Conservation (phyloP, 805 yeast species). For the Grigorovia transvaalensis region DNA sequence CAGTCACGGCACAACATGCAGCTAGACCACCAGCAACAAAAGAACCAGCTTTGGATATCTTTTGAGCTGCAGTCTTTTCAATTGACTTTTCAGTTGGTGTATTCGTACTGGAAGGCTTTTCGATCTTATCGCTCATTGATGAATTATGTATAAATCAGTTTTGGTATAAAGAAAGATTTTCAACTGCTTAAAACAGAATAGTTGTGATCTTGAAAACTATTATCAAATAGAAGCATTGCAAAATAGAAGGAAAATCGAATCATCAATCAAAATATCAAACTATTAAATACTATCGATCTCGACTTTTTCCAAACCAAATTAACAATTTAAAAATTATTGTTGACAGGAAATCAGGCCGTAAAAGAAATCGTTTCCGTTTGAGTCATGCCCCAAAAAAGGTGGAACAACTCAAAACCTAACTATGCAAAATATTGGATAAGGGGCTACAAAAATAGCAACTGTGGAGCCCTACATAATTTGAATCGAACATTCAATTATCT, state of each 20-base stretch:
- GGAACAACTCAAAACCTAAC: not conserved
- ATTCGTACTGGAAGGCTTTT: conserved; percentile 24
- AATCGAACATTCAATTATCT: too few species aligned
- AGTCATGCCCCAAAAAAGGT: not conserved
- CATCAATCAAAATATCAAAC: not conserved
- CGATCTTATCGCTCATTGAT: not conserved
- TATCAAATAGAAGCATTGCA: not conserved
- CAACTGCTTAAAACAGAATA: too few species aligned
- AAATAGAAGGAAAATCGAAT: not conserved
- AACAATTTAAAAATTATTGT: not conserved
- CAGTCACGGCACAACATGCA: conserved; percentile 95
- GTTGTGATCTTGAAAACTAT: not conserved
- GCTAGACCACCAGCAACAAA: conserved; percentile 88
- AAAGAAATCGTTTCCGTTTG: not conserved
- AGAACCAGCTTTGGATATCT: conserved; percentile 61
- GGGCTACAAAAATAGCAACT: not conserved
- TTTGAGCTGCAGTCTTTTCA: conserved; percentile 42
- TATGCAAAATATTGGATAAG: too few species aligned
- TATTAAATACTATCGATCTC: not conserved
- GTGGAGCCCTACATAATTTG: not conserved
- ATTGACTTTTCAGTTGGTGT: conserved; percentile 21
- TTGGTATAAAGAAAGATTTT: too few species aligned
- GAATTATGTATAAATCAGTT: not conserved
- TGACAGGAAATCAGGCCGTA: not conserved
- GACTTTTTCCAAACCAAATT: not conserved